phyloP scores from a whole-genome alignment of 495 filamentous ascomycete genomes.

The Trypethelium eluteriae region DNA sequence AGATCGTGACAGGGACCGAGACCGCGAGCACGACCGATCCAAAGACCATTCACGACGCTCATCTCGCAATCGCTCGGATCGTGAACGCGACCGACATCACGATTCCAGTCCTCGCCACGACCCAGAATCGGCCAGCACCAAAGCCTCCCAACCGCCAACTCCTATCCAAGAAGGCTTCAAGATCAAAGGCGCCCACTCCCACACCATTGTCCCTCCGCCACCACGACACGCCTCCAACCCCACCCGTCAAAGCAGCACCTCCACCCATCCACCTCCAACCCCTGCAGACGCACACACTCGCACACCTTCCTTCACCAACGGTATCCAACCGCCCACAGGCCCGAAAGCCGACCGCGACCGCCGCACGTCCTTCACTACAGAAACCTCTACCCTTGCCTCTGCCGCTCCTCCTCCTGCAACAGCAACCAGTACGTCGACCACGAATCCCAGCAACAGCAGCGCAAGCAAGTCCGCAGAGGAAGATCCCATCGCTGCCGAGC shows the following conservation, averaged over 20 bases:
- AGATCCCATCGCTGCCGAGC: slow-evolving; percentile 68
- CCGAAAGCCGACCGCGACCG: slow-evolving; percentile 23
- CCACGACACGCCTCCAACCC: slow-evolving; percentile 19
- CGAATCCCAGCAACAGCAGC: too few species aligned
- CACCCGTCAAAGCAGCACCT: slow-evolving; percentile 20
- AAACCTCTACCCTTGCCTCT: background rate
- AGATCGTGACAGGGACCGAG: slow-evolving; percentile 36
- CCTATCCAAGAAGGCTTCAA: slow-evolving; percentile 29
- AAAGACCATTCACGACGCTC: slow-evolving; percentile 26
- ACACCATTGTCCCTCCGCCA: slow-evolving; percentile 18
- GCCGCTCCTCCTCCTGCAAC: slow-evolving; percentile 14
- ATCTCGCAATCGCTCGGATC: slow-evolving; percentile 16
- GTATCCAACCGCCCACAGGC: slow-evolving; percentile 21
- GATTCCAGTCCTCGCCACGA: slow-evolving; percentile 8
- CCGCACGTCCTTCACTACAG: slow-evolving; percentile 16
- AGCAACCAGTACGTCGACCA: background rate
- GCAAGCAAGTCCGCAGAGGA: slow-evolving; percentile 4
- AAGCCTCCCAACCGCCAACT: background rate
- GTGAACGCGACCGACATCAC: slow-evolving; percentile 20
- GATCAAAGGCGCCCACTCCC: slow-evolving; percentile 32
- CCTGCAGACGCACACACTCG: background rate
- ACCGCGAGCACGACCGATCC: slow-evolving; percentile 39
- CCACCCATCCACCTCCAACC: background rate
- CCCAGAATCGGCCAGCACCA: slow-evolving; percentile 19
- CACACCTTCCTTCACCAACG: slow-evolving; percentile 7